Evolutionary conservation across 2,329 filamentous ascomycete genomes (phyloP).

Genomic region (Diplodia intermedia): DNA sequence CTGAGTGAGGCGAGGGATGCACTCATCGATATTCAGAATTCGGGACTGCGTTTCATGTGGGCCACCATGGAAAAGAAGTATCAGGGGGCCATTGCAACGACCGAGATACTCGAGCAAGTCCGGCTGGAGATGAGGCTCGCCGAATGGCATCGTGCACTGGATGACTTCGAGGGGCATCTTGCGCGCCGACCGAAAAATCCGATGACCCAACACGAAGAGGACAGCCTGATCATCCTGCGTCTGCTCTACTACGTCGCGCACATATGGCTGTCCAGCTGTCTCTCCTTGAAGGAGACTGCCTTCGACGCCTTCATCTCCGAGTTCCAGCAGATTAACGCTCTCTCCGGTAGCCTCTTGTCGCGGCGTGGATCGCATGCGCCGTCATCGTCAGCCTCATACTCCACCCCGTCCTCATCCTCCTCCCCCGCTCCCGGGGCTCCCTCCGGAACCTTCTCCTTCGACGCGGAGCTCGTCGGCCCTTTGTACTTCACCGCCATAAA

Average conservation of each 20-base stretch:
- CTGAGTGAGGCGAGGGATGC: slow-evolving; percentile 15
- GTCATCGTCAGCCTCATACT: not conserved
- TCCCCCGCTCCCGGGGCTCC: not conserved
- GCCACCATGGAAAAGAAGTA: slow-evolving; percentile 28
- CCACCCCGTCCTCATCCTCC: not conserved
- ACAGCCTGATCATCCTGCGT: slow-evolving; percentile 17
- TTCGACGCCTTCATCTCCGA: slow-evolving; percentile 24
- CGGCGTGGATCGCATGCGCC: not conserved
- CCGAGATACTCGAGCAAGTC: slow-evolving; percentile 25
- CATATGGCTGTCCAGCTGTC: slow-evolving; percentile 26
- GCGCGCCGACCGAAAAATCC: not conserved
- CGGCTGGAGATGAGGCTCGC: slow-evolving; percentile 18
- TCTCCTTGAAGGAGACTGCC: slow-evolving; percentile 13
- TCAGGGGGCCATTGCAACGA: slow-evolving; percentile 19
- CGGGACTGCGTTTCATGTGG: slow-evolving; percentile 24
- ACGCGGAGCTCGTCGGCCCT: slow-evolving; percentile 36
- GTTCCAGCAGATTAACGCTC: slow-evolving; percentile 22
- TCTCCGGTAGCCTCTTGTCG: slow-evolving; percentile 1
- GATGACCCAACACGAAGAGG: slow-evolving; percentile 9
- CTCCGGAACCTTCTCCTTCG: slow-evolving; percentile 17
- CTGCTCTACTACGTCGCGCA: slow-evolving; percentile 24
- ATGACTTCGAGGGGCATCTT: slow-evolving; percentile 2
- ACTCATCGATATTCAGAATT: slow-evolving; percentile 28
- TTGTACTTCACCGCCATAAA: slow-evolving; percentile 58
- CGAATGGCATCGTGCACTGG: slow-evolving; percentile 20